These are phyloP conservation scores for Apiosordaria backusii DNA, from an alignment of 495 filamentous ascomycete genomes.

Conservation along the genomic window DNA sequence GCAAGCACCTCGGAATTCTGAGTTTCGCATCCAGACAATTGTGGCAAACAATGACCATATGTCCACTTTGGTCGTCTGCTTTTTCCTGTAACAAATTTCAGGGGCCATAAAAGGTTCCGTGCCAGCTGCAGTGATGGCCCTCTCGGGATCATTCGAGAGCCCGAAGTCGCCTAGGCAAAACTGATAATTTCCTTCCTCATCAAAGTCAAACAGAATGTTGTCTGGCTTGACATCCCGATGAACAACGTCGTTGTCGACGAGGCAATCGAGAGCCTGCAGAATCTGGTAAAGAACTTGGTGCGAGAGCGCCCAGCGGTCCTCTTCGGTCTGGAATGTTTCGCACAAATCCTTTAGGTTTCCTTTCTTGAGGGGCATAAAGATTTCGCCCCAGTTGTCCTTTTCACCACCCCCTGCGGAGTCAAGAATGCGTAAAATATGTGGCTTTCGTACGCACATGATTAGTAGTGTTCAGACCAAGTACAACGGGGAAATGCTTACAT, in stretches of 20 bases:
- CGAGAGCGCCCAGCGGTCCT: conserved; percentile 7
- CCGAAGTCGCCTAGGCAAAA: conserved; percentile 40
- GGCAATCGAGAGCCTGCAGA: conserved; percentile 33
- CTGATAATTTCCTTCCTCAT: conserved; percentile 15
- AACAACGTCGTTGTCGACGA: conserved; percentile 55
- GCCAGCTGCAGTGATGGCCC: conserved; percentile 25
- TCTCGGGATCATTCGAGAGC: conserved; percentile 25
- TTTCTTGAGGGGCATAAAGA: conserved; percentile 35
- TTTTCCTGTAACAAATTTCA: conserved; percentile 25
- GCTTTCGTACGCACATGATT: neutral
- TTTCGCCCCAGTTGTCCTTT: conserved; percentile 27
- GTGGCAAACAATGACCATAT: conserved; percentile 46
- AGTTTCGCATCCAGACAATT: conserved; percentile 32
- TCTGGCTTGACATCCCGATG: conserved; percentile 80
- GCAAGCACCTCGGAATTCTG: conserved; percentile 23
- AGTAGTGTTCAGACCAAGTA: neutral
- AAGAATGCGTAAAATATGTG: conserved; percentile 32
- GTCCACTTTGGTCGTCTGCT: conserved; percentile 38
- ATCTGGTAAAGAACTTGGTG: conserved; percentile 32
- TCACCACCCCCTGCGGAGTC: conserved; percentile 18
- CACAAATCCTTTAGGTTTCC: conserved; percentile 30
- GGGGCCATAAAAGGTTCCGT: conserved; percentile 35
- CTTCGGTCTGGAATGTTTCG: neutral
- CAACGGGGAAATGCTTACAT: conserved; percentile 20
- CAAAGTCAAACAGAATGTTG: conserved; percentile 56